Conservation (phyloP, 495 filamentous ascomycete genomes). For the Saxispiralis lemnorum region DNA sequence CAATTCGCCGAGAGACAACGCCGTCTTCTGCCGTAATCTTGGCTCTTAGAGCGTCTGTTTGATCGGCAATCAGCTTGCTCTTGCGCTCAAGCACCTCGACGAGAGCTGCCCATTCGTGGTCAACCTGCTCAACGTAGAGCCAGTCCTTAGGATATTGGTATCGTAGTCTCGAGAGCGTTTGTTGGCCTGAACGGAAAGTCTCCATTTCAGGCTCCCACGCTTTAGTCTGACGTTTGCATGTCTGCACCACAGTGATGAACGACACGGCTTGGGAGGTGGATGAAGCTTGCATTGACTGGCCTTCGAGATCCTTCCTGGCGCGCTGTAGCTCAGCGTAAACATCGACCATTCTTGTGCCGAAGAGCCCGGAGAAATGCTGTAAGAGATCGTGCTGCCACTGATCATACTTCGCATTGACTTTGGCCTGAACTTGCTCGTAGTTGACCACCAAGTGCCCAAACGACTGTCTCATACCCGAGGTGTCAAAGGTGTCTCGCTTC, state of each 20-base stretch:
- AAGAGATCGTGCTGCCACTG: conserved; percentile 98
- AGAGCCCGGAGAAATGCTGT: conserved; percentile 70
- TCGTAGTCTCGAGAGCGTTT: conserved; percentile 68
- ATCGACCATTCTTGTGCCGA: conserved; percentile 80
- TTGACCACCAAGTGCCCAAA: conserved; percentile 91
- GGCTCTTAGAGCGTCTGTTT: conserved; percentile 85
- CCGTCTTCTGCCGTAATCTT: conserved; percentile 91
- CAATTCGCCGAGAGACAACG: conserved; percentile 70
- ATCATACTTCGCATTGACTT: conserved; percentile 96
- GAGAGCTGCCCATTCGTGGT: conserved; percentile 78
- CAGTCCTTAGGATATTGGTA: conserved; percentile 88
- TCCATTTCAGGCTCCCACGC: conserved; percentile 91
- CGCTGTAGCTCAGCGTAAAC: conserved; percentile 76
- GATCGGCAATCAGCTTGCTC: conserved; percentile 83
- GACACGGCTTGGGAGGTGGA: conserved; percentile 92
- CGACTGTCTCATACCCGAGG: conserved; percentile 69
- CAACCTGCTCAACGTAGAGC: conserved; percentile 84
- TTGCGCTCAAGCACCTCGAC: conserved; percentile 79
- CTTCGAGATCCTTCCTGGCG: conserved; percentile 72
- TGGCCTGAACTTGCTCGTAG: conserved; percentile 94
- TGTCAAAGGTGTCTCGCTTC: conserved; percentile 85
- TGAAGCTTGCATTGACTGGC: conserved; percentile 72
- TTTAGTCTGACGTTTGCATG: conserved; percentile 80
- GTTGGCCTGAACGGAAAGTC: conserved; percentile 85
- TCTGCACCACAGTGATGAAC: conserved; percentile 95